These are phyloP conservation scores for Daldinia grandis DNA, from an alignment of 495 filamentous ascomycete genomes.

Conservation along the genomic window DNA sequence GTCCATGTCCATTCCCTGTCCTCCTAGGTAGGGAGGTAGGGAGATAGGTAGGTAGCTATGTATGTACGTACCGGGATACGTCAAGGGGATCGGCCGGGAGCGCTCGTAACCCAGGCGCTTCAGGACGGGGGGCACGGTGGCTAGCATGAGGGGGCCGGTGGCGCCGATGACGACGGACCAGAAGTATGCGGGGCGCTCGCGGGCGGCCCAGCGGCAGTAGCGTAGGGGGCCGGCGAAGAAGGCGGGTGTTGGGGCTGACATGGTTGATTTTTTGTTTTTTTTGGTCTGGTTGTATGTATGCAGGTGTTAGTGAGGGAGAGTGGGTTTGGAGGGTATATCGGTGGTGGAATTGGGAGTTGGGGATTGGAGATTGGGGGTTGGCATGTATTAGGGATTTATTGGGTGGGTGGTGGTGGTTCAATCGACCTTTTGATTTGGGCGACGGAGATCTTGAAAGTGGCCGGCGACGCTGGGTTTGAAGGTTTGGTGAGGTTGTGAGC, in stretches of 20 bases:
- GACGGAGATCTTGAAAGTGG: constrained; percentile 17
- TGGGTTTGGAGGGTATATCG: neutral
- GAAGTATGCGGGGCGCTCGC: constrained; percentile 88
- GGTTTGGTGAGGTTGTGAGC: constrained; percentile 16
- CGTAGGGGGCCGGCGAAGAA: constrained; percentile 85
- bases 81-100: constrained; percentile 76
- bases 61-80: constrained; percentile 91
- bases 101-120: constrained; percentile 73
- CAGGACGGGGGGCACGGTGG: constrained; percentile 74
- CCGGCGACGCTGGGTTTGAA: constrained; percentile 6
- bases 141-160: constrained; percentile 72
- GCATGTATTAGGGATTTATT: neutral
- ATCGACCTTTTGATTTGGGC: constrained; percentile 26
- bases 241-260: constrained; percentile 68
- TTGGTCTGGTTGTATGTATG: neutral
- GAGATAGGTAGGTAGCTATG: neutral
- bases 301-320: neutral
- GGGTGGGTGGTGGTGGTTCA: constrained; percentile 8
- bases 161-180: constrained; percentile 77
- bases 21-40: neutral
- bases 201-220: constrained; percentile 86
- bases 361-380: neutral
- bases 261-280: constrained; percentile 45
- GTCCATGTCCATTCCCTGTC: neutral
- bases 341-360: neutral